Percentiles rank a stretch among this genome's conserved stretches.
These are phyloP conservation scores for Mortierella sp. DNA, from an alignment of 371 early-diverging fungal genomes.

Conservation along the genomic window DNA sequence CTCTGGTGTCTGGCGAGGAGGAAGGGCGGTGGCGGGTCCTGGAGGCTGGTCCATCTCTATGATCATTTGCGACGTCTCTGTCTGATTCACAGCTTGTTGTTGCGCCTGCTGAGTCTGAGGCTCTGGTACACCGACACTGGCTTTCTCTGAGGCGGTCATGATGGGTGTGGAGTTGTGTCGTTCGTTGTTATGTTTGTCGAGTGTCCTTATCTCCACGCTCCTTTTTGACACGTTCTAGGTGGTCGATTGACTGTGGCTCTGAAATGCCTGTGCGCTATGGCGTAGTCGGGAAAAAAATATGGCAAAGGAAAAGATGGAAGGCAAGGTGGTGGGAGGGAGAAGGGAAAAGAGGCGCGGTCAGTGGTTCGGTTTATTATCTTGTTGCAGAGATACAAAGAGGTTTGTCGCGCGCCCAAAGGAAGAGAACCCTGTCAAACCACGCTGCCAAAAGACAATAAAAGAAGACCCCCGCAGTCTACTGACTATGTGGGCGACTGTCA, in stretches of 20 bases:
- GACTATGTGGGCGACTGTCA: background rate
- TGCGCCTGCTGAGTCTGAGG: slow-evolving; percentile 23
- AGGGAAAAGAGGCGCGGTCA: background rate
- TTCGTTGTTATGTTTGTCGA: slow-evolving; percentile 6
- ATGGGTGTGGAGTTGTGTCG: background rate
- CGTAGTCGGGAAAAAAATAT: slow-evolving; percentile 3
- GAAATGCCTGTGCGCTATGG: slow-evolving; percentile 14
- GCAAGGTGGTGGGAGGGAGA: background rate
- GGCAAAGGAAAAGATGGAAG: background rate
- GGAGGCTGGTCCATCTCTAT: slow-evolving; percentile 23
- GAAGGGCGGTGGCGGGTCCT: slow-evolving; percentile 10
- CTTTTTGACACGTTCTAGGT: slow-evolving; percentile 2
- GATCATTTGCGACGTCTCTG: slow-evolving; percentile 21
- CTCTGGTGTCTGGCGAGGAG: slow-evolving; percentile 8
- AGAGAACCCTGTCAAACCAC: slow-evolving; percentile 5
- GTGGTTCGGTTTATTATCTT: background rate
- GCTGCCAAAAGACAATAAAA: background rate
- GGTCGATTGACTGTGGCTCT: slow-evolving; percentile 1
- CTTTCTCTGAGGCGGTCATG: slow-evolving; percentile 31
- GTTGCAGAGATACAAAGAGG: background rate
- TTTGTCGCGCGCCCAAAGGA: background rate
- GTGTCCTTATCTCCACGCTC: background rate
- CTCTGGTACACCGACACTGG: slow-evolving; percentile 11
- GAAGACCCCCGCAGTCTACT: background rate
- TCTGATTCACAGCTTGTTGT: slow-evolving; percentile 2